Base-by-base conservation (phyloP, 768 basidiomycete genomes). In the Pulveroboletus sp. region DNA sequence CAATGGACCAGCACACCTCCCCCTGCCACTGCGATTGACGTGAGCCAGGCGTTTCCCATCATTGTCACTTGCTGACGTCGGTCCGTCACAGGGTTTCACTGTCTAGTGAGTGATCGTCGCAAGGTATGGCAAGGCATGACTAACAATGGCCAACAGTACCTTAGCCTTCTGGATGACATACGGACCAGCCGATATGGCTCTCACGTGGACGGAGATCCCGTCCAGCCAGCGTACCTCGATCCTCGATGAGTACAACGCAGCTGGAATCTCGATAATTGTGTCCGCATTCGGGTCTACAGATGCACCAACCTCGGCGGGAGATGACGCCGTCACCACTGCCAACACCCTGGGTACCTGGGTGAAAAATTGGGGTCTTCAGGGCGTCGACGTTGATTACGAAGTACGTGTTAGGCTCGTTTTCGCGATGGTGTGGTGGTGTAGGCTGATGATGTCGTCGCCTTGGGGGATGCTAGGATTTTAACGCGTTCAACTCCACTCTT, bases 191-290 rank as follows among this genome's bases (percentile, higher is more conserved):
- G 76, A 78, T 57, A 66, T 77, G 66, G 77, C 75, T 7, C 59
- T 63, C 31, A 68, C 69, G 56, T 80, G 77, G 78, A 58, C 70
- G 24, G 57, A 57, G 32, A 65, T 80, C 3, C 62, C 70, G 2
- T 66, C 67, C 5, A 53, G 55, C 15, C 61, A 76, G 31, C 73
- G 80, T 27, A 51, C 72, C 11, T 32, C 70, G 12, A 71, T 76
- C 57, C 64, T 79, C 51, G 54, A 73, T 0, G 70, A 76, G 49
- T 83, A 82, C 57, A 70, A 69, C 21, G 71, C 74, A 0, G 79
- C 80, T 6, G 81, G 81, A 17, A 81, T 82, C 60, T 76, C 75
- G 18, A 58, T 84, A 40, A 73, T 84, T 46, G 81, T 83, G 5
- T 78, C 79, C 39, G 72, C 69, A 4, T 83, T 83, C 54, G 78